A percentile compares a stretch with the other conserved stretches of the same genome.
These are phyloP conservation scores for Cokeromyces recurvatus DNA, from an alignment of 371 early-diverging fungal genomes.

Conservation along the genomic window DNA sequence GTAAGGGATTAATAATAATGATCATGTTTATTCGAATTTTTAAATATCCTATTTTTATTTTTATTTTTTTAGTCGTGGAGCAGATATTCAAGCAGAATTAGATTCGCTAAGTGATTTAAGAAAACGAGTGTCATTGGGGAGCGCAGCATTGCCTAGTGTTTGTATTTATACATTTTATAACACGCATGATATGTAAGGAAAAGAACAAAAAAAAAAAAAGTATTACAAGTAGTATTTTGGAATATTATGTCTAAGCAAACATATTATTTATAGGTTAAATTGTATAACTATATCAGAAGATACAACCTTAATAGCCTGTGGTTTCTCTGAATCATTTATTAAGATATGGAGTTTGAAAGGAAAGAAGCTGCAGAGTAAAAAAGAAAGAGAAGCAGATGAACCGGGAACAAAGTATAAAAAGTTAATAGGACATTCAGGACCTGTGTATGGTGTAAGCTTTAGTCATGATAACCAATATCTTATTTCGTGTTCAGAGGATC, in stretches of 20 bases:
- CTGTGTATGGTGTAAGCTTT: conserved; percentile 92
- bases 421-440: conserved; percentile 96
- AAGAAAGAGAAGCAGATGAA: conserved; percentile 8
- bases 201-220: too few relatives aligned
- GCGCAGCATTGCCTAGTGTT: conserved; percentile 85
- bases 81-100: conserved; percentile 72
- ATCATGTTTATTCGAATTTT: too few relatives aligned
- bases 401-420: conserved; percentile 53
- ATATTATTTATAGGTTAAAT: conserved; percentile 55
- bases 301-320: conserved; percentile 75
- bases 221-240: too few relatives aligned
- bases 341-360: conserved; percentile 83
- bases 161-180: conserved; percentile 99
- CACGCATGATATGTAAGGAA: conserved; percentile 77
- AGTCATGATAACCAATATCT: conserved; percentile 87
- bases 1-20: conserved; percentile 36
- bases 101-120: conserved; percentile 80
- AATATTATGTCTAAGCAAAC: too few relatives aligned
- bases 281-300: conserved; percentile 77
- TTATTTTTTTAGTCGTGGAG: conserved; percentile 48
- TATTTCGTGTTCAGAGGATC: conserved; percentile 94
- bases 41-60: neutral
- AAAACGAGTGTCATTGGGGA: conserved; percentile 72
- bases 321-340: conserved; percentile 87
- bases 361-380: conserved; percentile 54